Base-by-base conservation (phyloP, 257 asterid genomes). In the Nicotiana knightiana region DNA sequence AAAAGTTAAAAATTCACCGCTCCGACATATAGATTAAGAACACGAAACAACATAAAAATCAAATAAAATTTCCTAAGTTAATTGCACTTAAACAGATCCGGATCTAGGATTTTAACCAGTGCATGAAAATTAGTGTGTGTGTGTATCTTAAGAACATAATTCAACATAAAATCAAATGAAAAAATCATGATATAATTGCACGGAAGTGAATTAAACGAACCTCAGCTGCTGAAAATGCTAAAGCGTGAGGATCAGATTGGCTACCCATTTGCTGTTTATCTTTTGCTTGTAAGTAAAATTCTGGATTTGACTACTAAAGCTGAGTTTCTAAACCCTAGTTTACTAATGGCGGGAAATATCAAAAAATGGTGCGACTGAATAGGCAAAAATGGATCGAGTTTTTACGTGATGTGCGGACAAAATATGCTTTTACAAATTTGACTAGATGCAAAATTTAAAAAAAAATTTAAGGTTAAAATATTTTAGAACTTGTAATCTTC, bases 151-250 rank as follows among this genome's bases (percentile, higher is more conserved):
- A 43, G 51, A 71, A 2, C 37, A 71, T 24, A 71, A 2, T 7
- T 67, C 53, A 35, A 7, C 53, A 39, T 67, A 67, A 68, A 68
- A 68, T 68, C 33, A 68, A 68, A 68, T 39, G 57, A 68, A 1
- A 68, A 39, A 39, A 18, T 37, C 77, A 68, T 26, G 68, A 63
- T 8, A 3, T 9, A 3, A 21, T 21, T 61, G 32, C 6, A 61
- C 67, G 28, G 33, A 66, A 32, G 4, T 32, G 6, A 32, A 61
- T 3, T 9, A 17, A 80, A 57, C 57, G 8, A 26, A 96, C 98
- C 98, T 96, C 98, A 6, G 97, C 91, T 1, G 97, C 97, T 53
- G 98, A 91, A 84, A 94, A 91, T 37, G 94, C 89, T 59, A 94
- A 85, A 32, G 85, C 90, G 4, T 86, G 87, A 28, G 92, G 82